Base-by-base conservation (phyloP, 768 basidiomycete species). In the Pholiota microspora region DNA sequence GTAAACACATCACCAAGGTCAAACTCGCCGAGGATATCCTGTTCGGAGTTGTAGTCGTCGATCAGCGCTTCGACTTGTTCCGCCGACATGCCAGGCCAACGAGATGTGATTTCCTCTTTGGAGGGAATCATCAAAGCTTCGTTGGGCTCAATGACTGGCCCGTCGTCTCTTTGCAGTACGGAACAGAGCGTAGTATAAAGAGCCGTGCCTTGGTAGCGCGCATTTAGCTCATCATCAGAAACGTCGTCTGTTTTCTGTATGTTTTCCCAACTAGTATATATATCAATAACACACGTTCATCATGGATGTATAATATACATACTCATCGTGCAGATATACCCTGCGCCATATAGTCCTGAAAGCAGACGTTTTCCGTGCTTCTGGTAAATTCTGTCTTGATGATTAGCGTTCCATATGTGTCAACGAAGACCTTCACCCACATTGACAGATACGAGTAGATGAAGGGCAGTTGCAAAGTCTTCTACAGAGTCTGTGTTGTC, bases 271-370 rank as follows among this genome's bases (percentile, higher is more conserved):
- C 93, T 95, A 44, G 42, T 34, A n/a, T 21, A 54, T 16, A 55
- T 24, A 40, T n/a, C 32, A 53, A 8, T 45, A 44, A 24, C 46
- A 54, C 23, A 57, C 32, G 24, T 36, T 21, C 13, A 35, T 28
- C 12, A 21, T 0, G 1, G 46, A 49, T 56, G 46, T 8, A 34
- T 15, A 9, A 42, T 5, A 47, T 31, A 77, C 87, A 56, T 69
- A 96, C 94, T 97, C 83, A 67, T 98, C 94, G 48, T 92, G 87
- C 49, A 89, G 78, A 65, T 90, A 96, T 44, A 96, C 81, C 27
- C 95, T 78, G 31, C 95, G 81, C 95, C 95, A 98, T 13, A 92
- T 78, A 28, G 83, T 84, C 44, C 85, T 77, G 63, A 90, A 81
- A 3, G 91, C 86, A 23, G 88, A 83, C 36, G 79, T 64, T 66